A percentile compares a stretch with the other conserved stretches of the same genome.
Conservation (phyloP, 352 stramenopile genomes). For the Peronospora farinosa region DNA sequence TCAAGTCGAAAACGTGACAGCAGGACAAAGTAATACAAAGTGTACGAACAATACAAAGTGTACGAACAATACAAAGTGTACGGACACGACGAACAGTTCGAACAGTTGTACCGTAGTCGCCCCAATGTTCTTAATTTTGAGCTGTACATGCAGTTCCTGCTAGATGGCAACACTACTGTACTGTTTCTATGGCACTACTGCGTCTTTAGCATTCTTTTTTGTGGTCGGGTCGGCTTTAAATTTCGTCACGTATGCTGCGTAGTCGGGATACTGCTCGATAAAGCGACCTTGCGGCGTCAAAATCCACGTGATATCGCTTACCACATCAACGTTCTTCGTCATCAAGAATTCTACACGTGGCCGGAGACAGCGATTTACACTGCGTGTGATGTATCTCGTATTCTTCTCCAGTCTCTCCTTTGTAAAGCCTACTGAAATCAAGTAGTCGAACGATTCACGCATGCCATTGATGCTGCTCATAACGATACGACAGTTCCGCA, state of each 20-base stretch:
- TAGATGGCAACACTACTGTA: background rate
- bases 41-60: too few relatives aligned
- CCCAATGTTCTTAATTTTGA: background rate
- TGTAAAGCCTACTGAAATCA: conserved; percentile 31
- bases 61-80: too few relatives aligned
- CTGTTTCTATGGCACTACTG: background rate
- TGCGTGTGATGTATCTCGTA: conserved; percentile 38
- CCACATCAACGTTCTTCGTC: conserved; percentile 10
- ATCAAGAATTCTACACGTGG: conserved; percentile 45
- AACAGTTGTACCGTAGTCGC: background rate
- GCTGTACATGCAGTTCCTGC: background rate
- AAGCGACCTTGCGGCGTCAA: conserved; percentile 27
- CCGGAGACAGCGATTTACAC: conserved; percentile 29
- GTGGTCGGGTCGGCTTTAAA: conserved; percentile 7
- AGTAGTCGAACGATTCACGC: conserved; percentile 33
- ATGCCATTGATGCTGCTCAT: conserved; percentile 47
- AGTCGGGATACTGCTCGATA: conserved; percentile 26
- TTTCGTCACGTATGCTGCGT: conserved; percentile 11
- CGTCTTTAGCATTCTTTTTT: conserved; percentile 10
- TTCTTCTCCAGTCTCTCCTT: conserved; percentile 28
- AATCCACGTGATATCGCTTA: conserved; percentile 34
- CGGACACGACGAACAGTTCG: too few relatives aligned
- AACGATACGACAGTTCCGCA: conserved; percentile 32
- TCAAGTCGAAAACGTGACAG: background rate
- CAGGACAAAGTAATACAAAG: too few relatives aligned